Evolutionary conservation across 257 asterid species (phyloP).

Genomic region (Plantago elongata): DNA sequence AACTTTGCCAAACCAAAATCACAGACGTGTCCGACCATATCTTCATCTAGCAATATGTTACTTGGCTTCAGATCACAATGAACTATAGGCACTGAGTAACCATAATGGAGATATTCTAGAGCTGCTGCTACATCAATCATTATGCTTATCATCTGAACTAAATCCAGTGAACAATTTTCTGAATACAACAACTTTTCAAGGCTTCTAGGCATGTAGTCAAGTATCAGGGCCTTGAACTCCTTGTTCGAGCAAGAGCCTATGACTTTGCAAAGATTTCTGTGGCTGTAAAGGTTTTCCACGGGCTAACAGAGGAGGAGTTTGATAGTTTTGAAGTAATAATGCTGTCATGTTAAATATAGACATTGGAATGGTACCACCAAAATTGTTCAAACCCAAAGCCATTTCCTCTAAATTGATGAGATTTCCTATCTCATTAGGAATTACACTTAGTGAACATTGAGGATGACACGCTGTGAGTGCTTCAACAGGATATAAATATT

Average conservation of each 20-base stretch:
- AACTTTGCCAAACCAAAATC: constrained; percentile 15
- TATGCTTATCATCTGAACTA: constrained; percentile 13
- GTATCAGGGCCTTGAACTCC: constrained; percentile 16
- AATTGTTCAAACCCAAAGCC: neutral
- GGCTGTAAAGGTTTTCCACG: no score
- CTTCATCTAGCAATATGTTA: constrained; percentile 14
- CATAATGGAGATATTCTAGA: constrained; percentile 20
- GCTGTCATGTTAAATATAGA: constrained; percentile 17
- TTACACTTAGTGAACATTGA: neutral
- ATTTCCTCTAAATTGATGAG: constrained; percentile 3
- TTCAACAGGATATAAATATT: no score
- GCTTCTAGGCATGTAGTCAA: constrained; percentile 21
- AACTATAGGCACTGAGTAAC: constrained; percentile 1
- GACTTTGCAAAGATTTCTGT: constrained; percentile 9
- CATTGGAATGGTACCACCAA: constrained; percentile 11
- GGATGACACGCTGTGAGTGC: no score
- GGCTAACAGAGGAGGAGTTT: no score
- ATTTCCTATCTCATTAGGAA: constrained; percentile 19
- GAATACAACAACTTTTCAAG: constrained; percentile 14
- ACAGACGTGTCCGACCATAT: constrained; percentile 14
- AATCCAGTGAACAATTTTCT: neutral
- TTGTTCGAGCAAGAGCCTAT: constrained; percentile 10
- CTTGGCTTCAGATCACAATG: constrained; percentile 21
- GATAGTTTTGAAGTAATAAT: no score
- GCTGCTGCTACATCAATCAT: constrained; percentile 20